Conservation (phyloP, 192 early-diverging fungal genomes). For the Dimargaris cristalligena region DNA sequence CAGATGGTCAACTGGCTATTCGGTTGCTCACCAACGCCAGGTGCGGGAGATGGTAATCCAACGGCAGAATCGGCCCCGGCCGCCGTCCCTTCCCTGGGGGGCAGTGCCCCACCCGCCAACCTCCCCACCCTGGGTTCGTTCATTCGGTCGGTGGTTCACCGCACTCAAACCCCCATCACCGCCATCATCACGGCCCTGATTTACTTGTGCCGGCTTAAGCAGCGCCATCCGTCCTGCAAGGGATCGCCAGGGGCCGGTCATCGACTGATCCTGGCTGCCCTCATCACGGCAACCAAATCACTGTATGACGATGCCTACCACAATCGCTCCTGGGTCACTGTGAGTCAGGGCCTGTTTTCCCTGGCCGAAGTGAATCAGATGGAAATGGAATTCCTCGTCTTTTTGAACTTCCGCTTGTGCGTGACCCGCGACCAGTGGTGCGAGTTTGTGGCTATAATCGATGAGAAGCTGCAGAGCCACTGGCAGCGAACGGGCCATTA, state of each 20-base stretch:
- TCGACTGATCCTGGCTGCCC: slow-evolving; percentile 43
- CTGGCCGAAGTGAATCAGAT: slow-evolving; percentile 44
- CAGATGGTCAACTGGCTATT: slow-evolving; percentile 12
- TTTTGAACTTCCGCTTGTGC: slow-evolving; percentile 31
- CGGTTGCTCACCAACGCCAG: not conserved
- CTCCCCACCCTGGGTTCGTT: slow-evolving; percentile 15
- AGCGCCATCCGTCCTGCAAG: slow-evolving; percentile 31
- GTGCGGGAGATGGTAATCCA: not conserved
- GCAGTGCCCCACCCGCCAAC: not conserved
- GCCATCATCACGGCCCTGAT: slow-evolving; percentile 34
- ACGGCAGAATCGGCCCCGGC: not conserved
- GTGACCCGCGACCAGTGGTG: slow-evolving; percentile 34
- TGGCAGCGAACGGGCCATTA: slow-evolving; percentile 5
- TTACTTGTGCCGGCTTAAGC: slow-evolving; percentile 33
- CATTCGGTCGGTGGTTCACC: slow-evolving; percentile 29
- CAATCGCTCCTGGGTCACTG: slow-evolving; percentile 49
- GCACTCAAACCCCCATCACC: slow-evolving; percentile 32
- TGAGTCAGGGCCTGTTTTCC: slow-evolving; percentile 34
- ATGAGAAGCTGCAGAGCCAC: slow-evolving; percentile 24
- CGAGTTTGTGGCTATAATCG: slow-evolving; percentile 32
- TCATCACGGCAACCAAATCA: slow-evolving; percentile 51
- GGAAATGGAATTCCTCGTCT: slow-evolving; percentile 43
- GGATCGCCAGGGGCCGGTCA: slow-evolving; percentile 38
- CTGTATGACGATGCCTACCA: slow-evolving; percentile 50
- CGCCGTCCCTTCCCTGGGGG: no score